phyloP scores from a whole-genome alignment of 2,329 filamentous ascomycete species.

The Arachnomyces sp. region DNA sequence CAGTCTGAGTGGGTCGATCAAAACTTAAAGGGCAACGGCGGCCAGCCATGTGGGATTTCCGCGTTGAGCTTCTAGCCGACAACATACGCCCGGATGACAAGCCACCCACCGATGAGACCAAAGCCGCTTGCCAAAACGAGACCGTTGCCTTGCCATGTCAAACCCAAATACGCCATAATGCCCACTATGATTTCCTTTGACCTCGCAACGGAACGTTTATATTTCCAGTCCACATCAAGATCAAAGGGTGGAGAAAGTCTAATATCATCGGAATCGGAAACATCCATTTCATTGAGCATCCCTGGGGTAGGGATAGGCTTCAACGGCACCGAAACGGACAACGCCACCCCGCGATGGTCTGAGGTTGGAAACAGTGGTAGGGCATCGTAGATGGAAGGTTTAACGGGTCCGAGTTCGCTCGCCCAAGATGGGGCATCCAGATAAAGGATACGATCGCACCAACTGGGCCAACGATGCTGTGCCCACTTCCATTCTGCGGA shows the following conservation, averaged over 20 bases:
- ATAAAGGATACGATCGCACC: slow-evolving; percentile 88
- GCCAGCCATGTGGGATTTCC: no score
- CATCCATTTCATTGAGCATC: slow-evolving; percentile 9
- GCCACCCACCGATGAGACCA: slow-evolving; percentile 34
- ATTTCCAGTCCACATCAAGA: slow-evolving; percentile 51
- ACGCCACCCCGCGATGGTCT: slow-evolving; percentile 78
- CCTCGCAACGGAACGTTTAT: slow-evolving; percentile 47
- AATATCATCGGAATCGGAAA: slow-evolving; percentile 27
- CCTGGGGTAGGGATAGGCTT: slow-evolving; percentile 26
- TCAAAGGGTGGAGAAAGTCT: slow-evolving; percentile 47
- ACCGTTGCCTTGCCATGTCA: slow-evolving; percentile 41
- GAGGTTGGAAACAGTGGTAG: slow-evolving; percentile 74
- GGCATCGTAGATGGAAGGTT: slow-evolving; percentile 58
- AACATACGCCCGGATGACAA: slow-evolving; percentile 32
- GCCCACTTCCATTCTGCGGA: slow-evolving; percentile 63
- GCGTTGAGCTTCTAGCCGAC: slow-evolving; percentile 7
- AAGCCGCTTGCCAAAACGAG: slow-evolving; percentile 33
- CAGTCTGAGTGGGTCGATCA: no score
- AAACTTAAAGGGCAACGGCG: no score
- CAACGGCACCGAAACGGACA: slow-evolving; percentile 62
- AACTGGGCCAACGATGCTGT: slow-evolving; percentile 75
- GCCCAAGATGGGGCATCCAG: slow-evolving; percentile 53
- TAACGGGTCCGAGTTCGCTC: slow-evolving; percentile 36
- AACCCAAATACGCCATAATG: slow-evolving; percentile 46
- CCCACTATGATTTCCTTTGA: slow-evolving; percentile 55